These are phyloP conservation scores for Geranium rotundifolium DNA, from an alignment of 345 rosid genomes.

Conservation along the genomic window DNA sequence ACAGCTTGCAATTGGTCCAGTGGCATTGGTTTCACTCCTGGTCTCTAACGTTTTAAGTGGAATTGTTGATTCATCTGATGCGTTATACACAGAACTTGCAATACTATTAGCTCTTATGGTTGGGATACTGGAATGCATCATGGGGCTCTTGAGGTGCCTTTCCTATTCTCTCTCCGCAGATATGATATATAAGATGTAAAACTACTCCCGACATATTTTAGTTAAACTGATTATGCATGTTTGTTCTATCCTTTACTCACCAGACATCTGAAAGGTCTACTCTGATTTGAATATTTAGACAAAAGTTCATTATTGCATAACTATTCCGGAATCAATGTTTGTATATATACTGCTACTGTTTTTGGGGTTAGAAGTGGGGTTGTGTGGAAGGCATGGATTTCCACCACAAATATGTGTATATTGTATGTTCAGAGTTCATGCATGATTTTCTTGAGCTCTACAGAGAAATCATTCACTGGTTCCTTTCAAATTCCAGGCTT, in stretches of 20 bases:
- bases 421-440: not conserved
- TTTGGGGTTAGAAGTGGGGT: not conserved
- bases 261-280: not conserved
- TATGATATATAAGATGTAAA: not conserved
- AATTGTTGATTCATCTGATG: conserved; percentile 56
- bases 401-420: not conserved
- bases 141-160: conserved; percentile 80
- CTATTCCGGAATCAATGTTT: not conserved
- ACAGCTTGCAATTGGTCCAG: conserved; percentile 98
- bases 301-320: not conserved
- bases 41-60: conserved; percentile 77
- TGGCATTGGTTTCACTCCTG: conserved; percentile 94
- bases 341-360: not conserved
- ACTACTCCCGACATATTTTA: not conserved
- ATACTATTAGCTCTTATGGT: conserved; percentile 87
- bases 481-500: conserved; percentile 43
- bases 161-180: conserved; percentile 1
- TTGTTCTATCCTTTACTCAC: not conserved
- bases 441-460: not conserved
- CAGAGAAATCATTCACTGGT: not conserved
- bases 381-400: not conserved
- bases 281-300: not conserved
- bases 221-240: not conserved
- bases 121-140: conserved; percentile 79
- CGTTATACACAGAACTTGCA: conserved; percentile 79